Evolutionary conservation across 257 asterid species (phyloP).

Genomic region (Linaria vulgaris): DNA sequence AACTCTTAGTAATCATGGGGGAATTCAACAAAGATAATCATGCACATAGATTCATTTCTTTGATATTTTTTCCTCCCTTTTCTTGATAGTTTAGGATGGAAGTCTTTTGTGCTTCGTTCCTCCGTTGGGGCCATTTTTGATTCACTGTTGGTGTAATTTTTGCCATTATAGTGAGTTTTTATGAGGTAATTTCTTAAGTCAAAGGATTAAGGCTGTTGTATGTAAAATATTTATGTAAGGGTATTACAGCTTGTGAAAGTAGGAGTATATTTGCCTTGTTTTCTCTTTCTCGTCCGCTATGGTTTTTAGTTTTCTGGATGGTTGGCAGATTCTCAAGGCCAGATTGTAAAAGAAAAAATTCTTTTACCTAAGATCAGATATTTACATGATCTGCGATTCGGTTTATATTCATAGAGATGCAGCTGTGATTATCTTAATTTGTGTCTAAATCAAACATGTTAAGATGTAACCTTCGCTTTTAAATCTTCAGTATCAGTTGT

Average conservation of each 20-base stretch:
- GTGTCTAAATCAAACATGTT: too few relatives aligned
- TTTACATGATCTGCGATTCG: too few relatives aligned
- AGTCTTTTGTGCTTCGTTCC: background rate
- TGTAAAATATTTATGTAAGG: constrained; percentile 30
- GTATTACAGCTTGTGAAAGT: constrained; percentile 33
- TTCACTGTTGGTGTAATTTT: constrained; percentile 20
- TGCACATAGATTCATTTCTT: constrained; percentile 22
- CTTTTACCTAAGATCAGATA: too few relatives aligned
- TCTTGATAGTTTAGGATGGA: constrained; percentile 31
- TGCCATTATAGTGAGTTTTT: constrained; percentile 35
- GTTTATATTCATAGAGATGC: too few relatives aligned
- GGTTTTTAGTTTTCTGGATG: background rate
- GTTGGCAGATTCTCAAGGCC: background rate
- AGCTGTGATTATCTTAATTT: constrained; percentile 51
- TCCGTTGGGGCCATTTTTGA: constrained; percentile 29
- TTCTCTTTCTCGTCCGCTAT: constrained; percentile 9
- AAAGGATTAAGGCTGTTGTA: constrained; percentile 34
- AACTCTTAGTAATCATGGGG: constrained; percentile 28
- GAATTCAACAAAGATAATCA: constrained; percentile 22
- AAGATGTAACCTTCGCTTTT: too few relatives aligned
- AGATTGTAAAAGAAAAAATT: too few relatives aligned
- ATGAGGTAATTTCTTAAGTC: constrained; percentile 24
- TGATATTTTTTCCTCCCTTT: constrained; percentile 6
- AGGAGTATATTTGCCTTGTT: constrained; percentile 18
- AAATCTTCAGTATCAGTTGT: too few relatives aligned